phyloP scores from a whole-genome alignment of 2,329 filamentous ascomycete species.

The Lasiodiplodia gonubiensis region DNA sequence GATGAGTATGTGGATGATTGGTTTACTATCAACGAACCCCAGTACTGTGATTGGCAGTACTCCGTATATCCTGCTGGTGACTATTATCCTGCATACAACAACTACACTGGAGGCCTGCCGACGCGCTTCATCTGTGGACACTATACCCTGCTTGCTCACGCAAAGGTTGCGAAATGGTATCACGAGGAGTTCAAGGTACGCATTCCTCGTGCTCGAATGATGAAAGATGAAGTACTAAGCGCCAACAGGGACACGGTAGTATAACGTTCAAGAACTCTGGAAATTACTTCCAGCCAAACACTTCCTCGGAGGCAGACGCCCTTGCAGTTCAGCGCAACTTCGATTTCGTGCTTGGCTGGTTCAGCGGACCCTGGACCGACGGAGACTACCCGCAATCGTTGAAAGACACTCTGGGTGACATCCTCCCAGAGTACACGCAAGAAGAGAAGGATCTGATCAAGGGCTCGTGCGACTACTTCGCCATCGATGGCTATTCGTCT shows the following conservation, averaged over 20 bases:
- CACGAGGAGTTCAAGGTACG: conserved; percentile 53
- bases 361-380: conserved; percentile 54
- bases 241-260: conserved; percentile 34
- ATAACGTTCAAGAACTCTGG: conserved; percentile 53
- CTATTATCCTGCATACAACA: conserved; percentile 54
- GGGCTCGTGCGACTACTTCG: conserved; percentile 52
- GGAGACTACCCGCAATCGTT: conserved; percentile 50
- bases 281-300: conserved; percentile 50
- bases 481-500: conserved; percentile 45
- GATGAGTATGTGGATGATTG: conserved; percentile 49
- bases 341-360: conserved; percentile 53
- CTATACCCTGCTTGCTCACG: conserved; percentile 51
- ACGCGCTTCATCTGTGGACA: conserved; percentile 54
- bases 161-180: conserved; percentile 53
- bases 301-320: conserved; percentile 44
- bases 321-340: conserved; percentile 47
- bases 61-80: conserved; percentile 51
- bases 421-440: conserved; percentile 46
- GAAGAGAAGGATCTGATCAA: conserved; percentile 51
- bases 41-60: conserved; percentile 58
- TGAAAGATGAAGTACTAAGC: background rate
- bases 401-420: conserved; percentile 48
- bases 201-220: background rate
- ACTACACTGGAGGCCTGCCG: conserved; percentile 46
- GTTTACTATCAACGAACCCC: conserved; percentile 51